These are phyloP conservation scores for Kuraishia hungarica DNA, from an alignment of 805 yeast genomes.

Conservation along the genomic window DNA sequence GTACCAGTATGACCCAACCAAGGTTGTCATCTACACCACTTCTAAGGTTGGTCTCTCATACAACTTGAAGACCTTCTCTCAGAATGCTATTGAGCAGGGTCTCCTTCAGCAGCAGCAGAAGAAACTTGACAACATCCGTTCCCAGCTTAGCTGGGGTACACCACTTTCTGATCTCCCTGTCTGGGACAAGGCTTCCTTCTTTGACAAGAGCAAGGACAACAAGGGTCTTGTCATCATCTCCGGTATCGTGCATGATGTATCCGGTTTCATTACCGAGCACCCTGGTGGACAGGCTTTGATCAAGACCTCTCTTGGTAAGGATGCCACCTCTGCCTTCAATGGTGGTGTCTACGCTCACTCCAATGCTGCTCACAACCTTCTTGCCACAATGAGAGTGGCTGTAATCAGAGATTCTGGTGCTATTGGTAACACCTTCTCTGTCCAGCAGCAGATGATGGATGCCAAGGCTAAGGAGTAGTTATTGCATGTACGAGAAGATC, in stretches of 20 bases:
- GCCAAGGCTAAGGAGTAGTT: constrained; percentile 2
- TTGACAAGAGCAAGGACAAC: constrained; percentile 22
- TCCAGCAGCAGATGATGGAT: constrained; percentile 24
- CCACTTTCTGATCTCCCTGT: constrained; percentile 84
- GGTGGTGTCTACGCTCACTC: constrained; percentile 94
- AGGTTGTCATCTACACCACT: constrained; percentile 54
- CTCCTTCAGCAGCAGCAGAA: constrained; percentile 78
- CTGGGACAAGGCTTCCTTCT: constrained; percentile 32
- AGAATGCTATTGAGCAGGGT: constrained; percentile 60
- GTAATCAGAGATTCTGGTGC: constrained; percentile 64
- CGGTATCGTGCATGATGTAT: constrained; percentile 88
- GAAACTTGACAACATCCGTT: constrained; percentile 65
- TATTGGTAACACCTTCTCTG: constrained; percentile 40
- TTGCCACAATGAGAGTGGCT: constrained; percentile 83
- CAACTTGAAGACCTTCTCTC: constrained; percentile 46
- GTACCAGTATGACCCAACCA: constrained; percentile 83
- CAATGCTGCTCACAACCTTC: constrained; percentile 83
- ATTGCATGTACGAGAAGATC: neutral
- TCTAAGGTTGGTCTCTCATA: constrained; percentile 48
- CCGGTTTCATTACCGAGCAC: constrained; percentile 85
- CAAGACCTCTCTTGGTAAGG: constrained; percentile 79
- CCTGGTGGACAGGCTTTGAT: constrained; percentile 88
- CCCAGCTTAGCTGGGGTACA: constrained; percentile 87
- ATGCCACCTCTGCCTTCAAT: constrained; percentile 88
- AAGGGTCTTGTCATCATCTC: constrained; percentile 69